Evolutionary conservation across 2,329 filamentous ascomycete genomes (phyloP), one percentile per base, ranked within the genome.

Genomic region (Cercospora sp.): DNA sequence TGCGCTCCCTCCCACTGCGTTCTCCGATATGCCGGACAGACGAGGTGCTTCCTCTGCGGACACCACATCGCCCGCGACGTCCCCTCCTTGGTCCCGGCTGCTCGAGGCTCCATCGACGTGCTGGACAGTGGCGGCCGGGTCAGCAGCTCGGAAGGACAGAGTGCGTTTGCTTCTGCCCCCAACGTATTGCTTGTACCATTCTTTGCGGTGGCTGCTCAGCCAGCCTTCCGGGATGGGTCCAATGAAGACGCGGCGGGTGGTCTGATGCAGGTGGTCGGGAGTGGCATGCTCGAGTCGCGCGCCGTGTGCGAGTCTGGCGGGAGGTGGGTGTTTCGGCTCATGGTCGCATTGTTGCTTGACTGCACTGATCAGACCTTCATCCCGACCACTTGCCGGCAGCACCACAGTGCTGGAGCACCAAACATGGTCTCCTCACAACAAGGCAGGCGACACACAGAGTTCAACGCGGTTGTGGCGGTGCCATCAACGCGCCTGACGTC

Each of bases 151-250:
- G 67, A 76, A 77, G 7, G 75, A 76, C 13, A 74, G 71, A 9
- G 68, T 63, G 63, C 73, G 69, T 60, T 66, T 69, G 55, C 61
- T 66, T 28, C 71, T 66, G 79, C 73, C 80, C 79, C 78, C 81
- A 24, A 83, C 76, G 71, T 84, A 82, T 73, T 82, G 79, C 72
- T 81, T 85, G 78, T 89, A 89, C 88, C 88, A 90, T 67, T 86
- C 84, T 73, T 87, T 88, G 63, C 87, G 82, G 76, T 89, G 86
- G 69, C 84, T 86, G 72, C 86, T 86, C 64, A 89, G 81, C 88
- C 88, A 90, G 66, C 86, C 87, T 73, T 87, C 85, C 55, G 88
- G 88, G 40, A 90, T 87, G 40, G 88, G 88, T 0, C 88, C 88
- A 67, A 90, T 88, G 78, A 90, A 90, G 78, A 85, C 86, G 65